phyloP scores from a whole-genome alignment of 2,329 filamentous ascomycete genomes.

The Tolypocladium ovalisporum region DNA sequence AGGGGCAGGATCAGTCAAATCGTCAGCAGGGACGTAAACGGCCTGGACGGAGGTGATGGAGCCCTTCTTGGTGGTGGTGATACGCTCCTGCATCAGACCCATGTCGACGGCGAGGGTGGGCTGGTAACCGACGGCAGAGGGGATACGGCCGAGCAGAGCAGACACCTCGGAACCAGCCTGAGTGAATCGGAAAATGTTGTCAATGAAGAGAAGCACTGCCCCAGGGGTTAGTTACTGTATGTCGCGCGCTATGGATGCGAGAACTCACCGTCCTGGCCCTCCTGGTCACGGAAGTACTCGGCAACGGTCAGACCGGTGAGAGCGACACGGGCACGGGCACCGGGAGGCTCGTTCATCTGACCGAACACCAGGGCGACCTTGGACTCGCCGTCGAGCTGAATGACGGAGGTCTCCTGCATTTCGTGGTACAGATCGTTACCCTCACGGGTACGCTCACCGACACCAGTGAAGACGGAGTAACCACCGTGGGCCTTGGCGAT shows the following conservation, averaged over 20 bases:
- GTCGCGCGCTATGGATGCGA: constrained; percentile 5
- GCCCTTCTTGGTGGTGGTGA: constrained; percentile 98
- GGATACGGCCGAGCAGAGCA: constrained; percentile 97
- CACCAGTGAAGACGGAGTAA: constrained; percentile 99
- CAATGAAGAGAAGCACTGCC: constrained; percentile 92
- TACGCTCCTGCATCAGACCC: constrained; percentile 99
- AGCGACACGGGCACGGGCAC: constrained; percentile 98
- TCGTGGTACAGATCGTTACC: constrained; percentile 99
- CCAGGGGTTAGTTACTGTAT: constrained; percentile 1
- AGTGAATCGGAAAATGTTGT: constrained; percentile 99
- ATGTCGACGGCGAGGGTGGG: constrained; percentile 97
- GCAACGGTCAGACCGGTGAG: constrained; percentile 77
- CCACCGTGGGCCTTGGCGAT: constrained; percentile 99
- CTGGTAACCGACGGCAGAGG: constrained; percentile 99
- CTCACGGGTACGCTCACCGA: constrained; percentile 99
- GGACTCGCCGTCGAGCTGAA: constrained; percentile 97
- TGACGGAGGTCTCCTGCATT: constrained; percentile 99
- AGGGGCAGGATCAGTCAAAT: constrained; percentile 99
- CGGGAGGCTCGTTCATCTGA: constrained; percentile 99
- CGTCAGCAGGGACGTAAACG: constrained; percentile 99
- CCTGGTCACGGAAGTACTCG: constrained; percentile 68
- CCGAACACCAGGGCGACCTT: constrained; percentile 99
- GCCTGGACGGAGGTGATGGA: constrained; percentile 99
- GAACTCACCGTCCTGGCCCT: constrained; percentile 73
- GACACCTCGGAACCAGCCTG: constrained; percentile 99